A percentile compares a stretch with the other conserved stretches of the same genome.
phyloP scores from a whole-genome alignment of 2,329 filamentous ascomycete genomes.

The Decorospora gaudefroyi region DNA sequence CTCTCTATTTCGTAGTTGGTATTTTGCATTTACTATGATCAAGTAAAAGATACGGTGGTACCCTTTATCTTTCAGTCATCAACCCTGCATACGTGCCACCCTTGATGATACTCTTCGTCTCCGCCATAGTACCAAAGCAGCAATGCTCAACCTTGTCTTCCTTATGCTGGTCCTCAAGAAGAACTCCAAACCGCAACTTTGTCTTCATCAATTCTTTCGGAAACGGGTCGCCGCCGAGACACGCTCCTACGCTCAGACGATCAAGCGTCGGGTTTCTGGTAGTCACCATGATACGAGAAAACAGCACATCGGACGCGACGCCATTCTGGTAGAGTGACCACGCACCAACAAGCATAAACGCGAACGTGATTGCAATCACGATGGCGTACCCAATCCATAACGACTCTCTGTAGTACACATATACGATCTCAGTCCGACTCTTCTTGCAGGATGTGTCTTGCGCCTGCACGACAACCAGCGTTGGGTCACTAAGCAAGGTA shows the following conservation, averaged over 20 bases:
- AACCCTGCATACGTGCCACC: conserved; percentile 46
- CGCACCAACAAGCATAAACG: conserved; percentile 39
- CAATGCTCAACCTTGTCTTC: conserved; percentile 47
- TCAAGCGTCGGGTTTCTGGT: conserved; percentile 48
- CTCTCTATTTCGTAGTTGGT: no score
- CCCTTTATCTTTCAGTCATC: conserved; percentile 20
- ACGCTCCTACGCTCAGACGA: conserved; percentile 46
- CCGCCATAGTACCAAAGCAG: conserved; percentile 45
- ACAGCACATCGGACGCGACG: conserved; percentile 44
- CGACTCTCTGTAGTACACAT: conserved; percentile 36
- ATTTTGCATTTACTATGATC: no score
- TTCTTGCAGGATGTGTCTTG: conserved; percentile 35
- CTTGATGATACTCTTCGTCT: conserved; percentile 48
- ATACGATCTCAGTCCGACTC: conserved; percentile 34
- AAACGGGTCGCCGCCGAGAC: conserved; percentile 50
- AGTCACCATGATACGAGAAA: conserved; percentile 46
- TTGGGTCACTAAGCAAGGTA: conserved; percentile 42
- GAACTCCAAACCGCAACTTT: conserved; percentile 48
- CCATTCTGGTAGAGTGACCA: conserved; percentile 45
- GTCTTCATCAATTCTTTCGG: conserved; percentile 46
- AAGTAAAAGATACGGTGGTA: no score
- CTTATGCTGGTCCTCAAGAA: conserved; percentile 43
- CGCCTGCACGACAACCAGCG: conserved; percentile 33
- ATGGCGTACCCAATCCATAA: conserved; percentile 48
- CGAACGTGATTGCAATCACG: conserved; percentile 36